Conservation (phyloP, 1,139 yeast genomes). For the Suhomyces ambrosiae region DNA sequence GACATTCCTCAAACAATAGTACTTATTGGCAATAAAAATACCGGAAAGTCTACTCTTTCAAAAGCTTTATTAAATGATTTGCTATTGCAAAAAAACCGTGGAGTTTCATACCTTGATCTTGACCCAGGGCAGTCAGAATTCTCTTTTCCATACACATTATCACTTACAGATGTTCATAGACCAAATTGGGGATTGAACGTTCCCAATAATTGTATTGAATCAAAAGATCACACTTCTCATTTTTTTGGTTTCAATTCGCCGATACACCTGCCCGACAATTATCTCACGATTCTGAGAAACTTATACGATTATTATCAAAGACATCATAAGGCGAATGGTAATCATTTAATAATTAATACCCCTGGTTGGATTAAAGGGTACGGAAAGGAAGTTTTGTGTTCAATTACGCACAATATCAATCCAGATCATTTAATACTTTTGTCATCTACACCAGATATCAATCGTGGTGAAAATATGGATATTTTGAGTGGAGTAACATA, state of each 20-base stretch:
- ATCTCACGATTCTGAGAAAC: conserved; percentile 46
- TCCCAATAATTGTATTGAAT: conserved; percentile 15
- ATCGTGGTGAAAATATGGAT: conserved; percentile 28
- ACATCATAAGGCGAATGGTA: conserved; percentile 29
- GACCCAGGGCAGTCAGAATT: conserved; percentile 94
- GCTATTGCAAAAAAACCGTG: conserved; percentile 20
- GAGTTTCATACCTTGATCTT: conserved; percentile 61
- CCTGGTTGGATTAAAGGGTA: conserved; percentile 96
- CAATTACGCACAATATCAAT: conserved; percentile 46
- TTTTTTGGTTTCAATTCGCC: conserved; percentile 78
- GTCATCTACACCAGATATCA: conserved; percentile 24
- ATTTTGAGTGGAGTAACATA: conserved; percentile 26
- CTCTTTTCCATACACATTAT: conserved; percentile 69
- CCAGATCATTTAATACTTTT: conserved; percentile 57
- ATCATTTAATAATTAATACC: conserved; percentile 67
- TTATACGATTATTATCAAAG: conserved; percentile 40
- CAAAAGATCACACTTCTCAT: conserved; percentile 22
- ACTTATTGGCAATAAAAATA: conserved; percentile 58
- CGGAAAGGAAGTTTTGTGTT: conserved; percentile 66
- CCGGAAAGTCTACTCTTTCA: conserved; percentile 82
- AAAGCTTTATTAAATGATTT: conserved; percentile 54
- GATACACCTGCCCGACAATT: conserved; percentile 64
- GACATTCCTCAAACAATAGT: conserved; percentile 24
- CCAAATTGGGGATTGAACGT: conserved; percentile 33
- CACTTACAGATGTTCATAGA: conserved; percentile 35